These are phyloP conservation scores for Aspergillus coremiiformis DNA, from an alignment of 495 filamentous ascomycete species.

Conservation along the genomic window DNA sequence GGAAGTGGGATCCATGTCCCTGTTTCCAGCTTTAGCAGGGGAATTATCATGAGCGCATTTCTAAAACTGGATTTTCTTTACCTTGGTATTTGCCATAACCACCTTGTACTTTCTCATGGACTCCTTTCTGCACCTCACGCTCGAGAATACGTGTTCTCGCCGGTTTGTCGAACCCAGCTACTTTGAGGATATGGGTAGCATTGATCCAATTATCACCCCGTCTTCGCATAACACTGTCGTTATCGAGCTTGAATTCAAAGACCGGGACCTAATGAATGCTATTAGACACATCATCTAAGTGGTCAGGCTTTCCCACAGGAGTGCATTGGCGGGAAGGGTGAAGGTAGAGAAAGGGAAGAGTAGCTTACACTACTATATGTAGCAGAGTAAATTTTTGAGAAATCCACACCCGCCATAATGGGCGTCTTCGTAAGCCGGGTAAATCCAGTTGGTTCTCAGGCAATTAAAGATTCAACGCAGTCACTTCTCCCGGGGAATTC, in stretches of 20 bases:
- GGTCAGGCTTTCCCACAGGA: background rate
- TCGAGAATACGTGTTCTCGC: conserved; percentile 90
- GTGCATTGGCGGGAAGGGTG: background rate
- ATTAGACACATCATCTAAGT: background rate
- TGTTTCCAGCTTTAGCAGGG: conserved; percentile 27
- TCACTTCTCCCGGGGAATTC: conserved; percentile 2
- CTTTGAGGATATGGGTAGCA: conserved; percentile 92
- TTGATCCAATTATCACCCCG: conserved; percentile 87
- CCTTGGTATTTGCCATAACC: conserved; percentile 99
- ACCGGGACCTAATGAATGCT: conserved; percentile 64
- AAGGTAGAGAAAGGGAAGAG: background rate
- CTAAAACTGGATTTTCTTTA: conserved; percentile 19
- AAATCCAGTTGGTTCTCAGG: conserved; percentile 18
- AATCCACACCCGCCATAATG: conserved; percentile 37
- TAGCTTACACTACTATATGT: conserved; percentile 85
- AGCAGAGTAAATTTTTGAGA: conserved; percentile 66
- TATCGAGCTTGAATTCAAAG: conserved; percentile 75
- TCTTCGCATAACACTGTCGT: conserved; percentile 83
- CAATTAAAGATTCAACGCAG: conserved; percentile 13
- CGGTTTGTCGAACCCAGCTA: conserved; percentile 77
- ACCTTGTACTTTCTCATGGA: conserved; percentile 95
- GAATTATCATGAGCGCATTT: conserved; percentile 1
- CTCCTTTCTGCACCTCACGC: conserved; percentile 90
- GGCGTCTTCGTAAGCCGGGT: conserved; percentile 18
- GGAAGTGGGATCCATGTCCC: conserved; percentile 94